A percentile compares a stretch with the other conserved stretches of the same genome.
These are phyloP conservation scores for Globisporangium viniferum DNA, from an alignment of 352 stramenopile species.

Conservation along the genomic window DNA sequence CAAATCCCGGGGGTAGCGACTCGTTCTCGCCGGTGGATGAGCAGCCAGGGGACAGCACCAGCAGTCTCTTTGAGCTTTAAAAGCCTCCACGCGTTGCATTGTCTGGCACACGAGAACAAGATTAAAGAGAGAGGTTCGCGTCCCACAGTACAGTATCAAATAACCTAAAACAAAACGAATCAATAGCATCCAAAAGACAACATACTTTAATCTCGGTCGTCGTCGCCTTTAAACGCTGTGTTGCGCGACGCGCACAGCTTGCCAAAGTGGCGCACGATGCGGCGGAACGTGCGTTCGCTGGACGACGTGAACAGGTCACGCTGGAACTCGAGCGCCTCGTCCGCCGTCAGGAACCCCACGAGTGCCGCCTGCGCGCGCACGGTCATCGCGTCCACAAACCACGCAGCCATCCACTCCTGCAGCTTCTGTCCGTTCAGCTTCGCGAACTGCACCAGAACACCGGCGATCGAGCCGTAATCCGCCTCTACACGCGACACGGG, in stretches of 20 bases:
- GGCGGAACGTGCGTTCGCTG: conserved; percentile 72
- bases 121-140: neutral
- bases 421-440: conserved; percentile 59
- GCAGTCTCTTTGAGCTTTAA: neutral
- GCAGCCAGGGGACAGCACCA: neutral
- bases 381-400: conserved; percentile 51
- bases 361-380: conserved; percentile 31
- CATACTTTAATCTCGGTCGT: conserved; percentile 23
- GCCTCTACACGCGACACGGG: conserved; percentile 66
- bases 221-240: conserved; percentile 36
- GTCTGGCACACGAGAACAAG: neutral
- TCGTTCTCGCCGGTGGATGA: conserved; percentile 11
- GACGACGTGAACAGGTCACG: conserved; percentile 55
- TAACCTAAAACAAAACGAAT: neutral
- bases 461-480: conserved; percentile 74
- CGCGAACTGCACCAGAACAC: conserved; percentile 66
- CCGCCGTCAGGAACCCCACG: conserved; percentile 52
- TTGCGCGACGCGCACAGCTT: conserved; percentile 79
- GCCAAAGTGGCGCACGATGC: conserved; percentile 72
- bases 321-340: conserved; percentile 67
- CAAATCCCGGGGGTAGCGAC: neutral
- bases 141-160: neutral
- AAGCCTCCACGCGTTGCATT: neutral
- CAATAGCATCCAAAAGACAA: conserved; percentile 12
- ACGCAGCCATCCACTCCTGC: conserved; percentile 58